Conservation (phyloP, 1,139 yeast species). For the Protomyces macrosporus region DNA sequence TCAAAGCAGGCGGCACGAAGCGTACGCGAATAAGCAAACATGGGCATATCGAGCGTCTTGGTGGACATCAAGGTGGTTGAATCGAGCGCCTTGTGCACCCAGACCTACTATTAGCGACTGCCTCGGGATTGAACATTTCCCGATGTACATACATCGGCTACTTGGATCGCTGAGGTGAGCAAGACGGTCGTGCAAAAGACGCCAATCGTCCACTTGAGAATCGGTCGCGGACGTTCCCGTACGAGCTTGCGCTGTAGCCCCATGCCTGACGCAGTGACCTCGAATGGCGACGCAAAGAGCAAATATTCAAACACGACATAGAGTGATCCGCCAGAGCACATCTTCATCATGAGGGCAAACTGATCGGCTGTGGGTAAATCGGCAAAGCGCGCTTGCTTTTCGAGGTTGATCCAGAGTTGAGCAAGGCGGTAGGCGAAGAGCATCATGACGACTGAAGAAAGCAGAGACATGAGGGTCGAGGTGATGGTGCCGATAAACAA, state of each 20-base stretch:
- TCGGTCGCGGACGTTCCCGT: neutral
- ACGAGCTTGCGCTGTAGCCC: neutral
- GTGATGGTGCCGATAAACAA: conserved; percentile 9
- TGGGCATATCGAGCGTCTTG: neutral
- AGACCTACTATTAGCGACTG: neutral
- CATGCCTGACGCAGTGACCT: neutral
- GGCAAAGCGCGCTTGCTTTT: neutral
- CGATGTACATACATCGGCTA: neutral
- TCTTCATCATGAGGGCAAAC: conserved; percentile 7
- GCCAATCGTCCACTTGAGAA: neutral
- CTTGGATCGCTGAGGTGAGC: neutral
- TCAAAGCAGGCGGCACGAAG: neutral
- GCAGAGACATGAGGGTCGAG: conserved; percentile 3
- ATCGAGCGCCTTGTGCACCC: conserved; percentile 3
- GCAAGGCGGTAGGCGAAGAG: conserved; percentile 8
- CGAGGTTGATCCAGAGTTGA: conserved; percentile 6
- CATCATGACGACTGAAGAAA: conserved; percentile 1
- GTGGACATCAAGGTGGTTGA: neutral
- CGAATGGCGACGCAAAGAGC: neutral
- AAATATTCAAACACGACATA: conserved; percentile 3
- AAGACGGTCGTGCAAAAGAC: neutral
- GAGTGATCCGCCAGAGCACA: conserved; percentile 8
- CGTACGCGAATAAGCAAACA: neutral
- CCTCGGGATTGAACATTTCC: neutral
- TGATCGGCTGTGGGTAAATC: conserved; percentile 5